Evolutionary conservation across 148 eudicot genomes (phyloP).

Genomic region (Diospyros lotus): DNA sequence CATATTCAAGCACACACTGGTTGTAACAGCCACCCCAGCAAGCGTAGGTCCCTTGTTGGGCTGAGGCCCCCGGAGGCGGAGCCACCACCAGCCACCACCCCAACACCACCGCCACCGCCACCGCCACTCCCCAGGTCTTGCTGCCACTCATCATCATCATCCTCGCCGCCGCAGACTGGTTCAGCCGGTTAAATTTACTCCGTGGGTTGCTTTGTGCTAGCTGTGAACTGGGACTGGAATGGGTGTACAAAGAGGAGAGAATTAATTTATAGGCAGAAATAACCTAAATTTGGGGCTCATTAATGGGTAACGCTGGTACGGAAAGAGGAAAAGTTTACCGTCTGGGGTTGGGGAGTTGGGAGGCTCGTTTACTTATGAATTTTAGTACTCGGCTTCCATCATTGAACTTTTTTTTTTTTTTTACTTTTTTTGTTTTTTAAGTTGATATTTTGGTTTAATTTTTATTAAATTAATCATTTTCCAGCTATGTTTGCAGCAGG

Average conservation of each 20-base stretch:
- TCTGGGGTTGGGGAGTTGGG: background rate
- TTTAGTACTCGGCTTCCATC: background rate
- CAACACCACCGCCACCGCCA: background rate
- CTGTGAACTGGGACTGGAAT: too few relatives aligned
- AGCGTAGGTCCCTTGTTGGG: constrained; percentile 4
- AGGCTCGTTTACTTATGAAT: background rate
- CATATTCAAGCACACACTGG: constrained; percentile 17
- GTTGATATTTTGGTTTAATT: too few relatives aligned
- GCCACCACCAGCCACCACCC: background rate
- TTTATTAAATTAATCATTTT: too few relatives aligned
- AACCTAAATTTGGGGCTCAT: constrained; percentile 11
- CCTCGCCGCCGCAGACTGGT: background rate
- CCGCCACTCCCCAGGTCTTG: constrained; percentile 1
- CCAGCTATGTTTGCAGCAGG: too few relatives aligned
- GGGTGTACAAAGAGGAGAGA: background rate
- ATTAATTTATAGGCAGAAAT: background rate
- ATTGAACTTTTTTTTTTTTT: too few relatives aligned
- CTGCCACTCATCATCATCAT: background rate
- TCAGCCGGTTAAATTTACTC: too few relatives aligned
- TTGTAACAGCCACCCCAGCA: constrained; percentile 43
- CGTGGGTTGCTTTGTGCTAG: too few relatives aligned
- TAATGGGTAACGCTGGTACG: background rate
- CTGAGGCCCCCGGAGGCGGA: background rate
- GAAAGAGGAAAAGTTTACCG: background rate
- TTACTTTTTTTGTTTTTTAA: too few relatives aligned